Conservation (phyloP, 225 moss, liverwort and hornwort genomes). For the Sphagnum contortum region DNA sequence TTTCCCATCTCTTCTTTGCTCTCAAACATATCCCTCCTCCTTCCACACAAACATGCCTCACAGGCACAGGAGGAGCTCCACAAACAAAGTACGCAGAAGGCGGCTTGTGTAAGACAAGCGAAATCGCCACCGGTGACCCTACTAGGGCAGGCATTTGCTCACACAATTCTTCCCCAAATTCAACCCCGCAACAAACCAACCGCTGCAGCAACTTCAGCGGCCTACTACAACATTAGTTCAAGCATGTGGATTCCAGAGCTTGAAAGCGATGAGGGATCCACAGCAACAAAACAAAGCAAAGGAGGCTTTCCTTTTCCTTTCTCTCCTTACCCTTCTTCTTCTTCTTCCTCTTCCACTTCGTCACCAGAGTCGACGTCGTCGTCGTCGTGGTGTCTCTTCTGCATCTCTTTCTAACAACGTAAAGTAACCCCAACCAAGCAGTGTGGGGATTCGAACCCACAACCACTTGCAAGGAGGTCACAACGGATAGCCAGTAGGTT, state of each 20-base stretch:
- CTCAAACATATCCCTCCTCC: not conserved
- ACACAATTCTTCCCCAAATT: constrained; percentile 1
- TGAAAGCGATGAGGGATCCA: not conserved
- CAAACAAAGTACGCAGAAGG: too few species aligned
- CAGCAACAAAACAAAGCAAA: not conserved
- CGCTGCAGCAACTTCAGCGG: too few species aligned
- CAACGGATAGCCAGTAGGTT: too few species aligned
- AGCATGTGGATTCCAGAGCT: not conserved
- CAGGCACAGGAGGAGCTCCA: not conserved
- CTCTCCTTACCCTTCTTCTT: not conserved
- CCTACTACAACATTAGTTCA: not conserved
- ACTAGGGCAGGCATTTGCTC: not conserved
- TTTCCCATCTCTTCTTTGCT: not conserved
- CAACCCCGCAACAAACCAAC: not conserved
- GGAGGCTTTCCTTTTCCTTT: not conserved
- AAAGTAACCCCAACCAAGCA: too few species aligned
- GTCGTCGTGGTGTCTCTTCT: too few species aligned
- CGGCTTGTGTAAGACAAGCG: too few species aligned
- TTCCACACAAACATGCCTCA: not conserved
- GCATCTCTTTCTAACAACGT: too few species aligned
- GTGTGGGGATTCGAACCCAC: too few species aligned
- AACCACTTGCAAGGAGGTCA: too few species aligned
- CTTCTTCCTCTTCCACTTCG: not conserved
- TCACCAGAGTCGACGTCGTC: too few species aligned
- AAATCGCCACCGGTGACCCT: not conserved